Base-by-base conservation (phyloP, 2,329 filamentous ascomycete genomes). In the Pyrenophora graminea region DNA sequence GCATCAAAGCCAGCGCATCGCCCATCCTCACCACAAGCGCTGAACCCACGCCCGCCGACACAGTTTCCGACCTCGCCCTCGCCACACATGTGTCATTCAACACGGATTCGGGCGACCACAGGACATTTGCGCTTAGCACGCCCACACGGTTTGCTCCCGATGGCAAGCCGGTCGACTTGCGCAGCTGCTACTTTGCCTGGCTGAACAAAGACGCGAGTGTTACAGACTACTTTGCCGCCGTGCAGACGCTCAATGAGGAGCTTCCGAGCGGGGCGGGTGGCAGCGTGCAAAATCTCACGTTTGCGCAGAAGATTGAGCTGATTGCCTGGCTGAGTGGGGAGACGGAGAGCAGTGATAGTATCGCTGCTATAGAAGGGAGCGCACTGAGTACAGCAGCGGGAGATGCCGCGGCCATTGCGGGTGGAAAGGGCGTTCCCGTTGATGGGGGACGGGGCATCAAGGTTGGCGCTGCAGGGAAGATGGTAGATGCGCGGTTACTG, bases 161-260 rank as follows among this genome's bases (percentile, higher is more conserved):
- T 30, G 67, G 83, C 64, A 79, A 81, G 48, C 82, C 88, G 4
- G 86, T 96, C 66, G 90, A 97, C 71, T 80, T 99, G 62, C 91
- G 94, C 70, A 94, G 89, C 72, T 93, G 97, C 75, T 97, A 93
- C 79, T 96, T 97, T 70, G 91, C 91, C 48, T 99, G 91, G 91
- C 81, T 90, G 67, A 95, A 97, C 76, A 91, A 91, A 73, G 93
- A 97, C 77, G 85, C 88, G 48, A 85, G 88, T 47, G 91, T 96
- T 61, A 89, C 90, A 9, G 91, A 96, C 64, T 97, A 97, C 81
- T 94, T 97, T 74, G 85, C 88, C 21, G 87, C 88, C 0, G 89
- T 90, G 12, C 86, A 89, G 64, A 82, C 86, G 61, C 81, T 97
- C 49, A 96, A 96, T 71, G 86, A 90, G 43, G 86, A 91, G 67